Conservation (phyloP, 257 asterid species). For the Nicotiana undulata region DNA sequence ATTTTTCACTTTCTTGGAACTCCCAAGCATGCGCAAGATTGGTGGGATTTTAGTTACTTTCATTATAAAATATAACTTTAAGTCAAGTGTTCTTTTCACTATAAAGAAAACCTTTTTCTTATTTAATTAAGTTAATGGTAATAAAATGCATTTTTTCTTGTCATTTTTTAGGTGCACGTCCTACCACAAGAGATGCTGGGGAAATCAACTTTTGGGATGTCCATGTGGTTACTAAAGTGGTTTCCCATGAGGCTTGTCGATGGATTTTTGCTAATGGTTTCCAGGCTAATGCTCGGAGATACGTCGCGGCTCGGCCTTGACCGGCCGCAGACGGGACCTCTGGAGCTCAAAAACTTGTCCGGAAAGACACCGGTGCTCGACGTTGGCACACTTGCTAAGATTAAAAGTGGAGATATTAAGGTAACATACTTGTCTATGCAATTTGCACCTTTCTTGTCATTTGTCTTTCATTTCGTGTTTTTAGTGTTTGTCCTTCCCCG, state of each 20-base stretch:
- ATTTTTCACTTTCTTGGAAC: slow-evolving; percentile 50
- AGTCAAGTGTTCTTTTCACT: background rate
- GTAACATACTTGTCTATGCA: slow-evolving; percentile 19
- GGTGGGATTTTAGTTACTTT: background rate
- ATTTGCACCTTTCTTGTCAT: background rate
- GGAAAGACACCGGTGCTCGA: slow-evolving; percentile 69
- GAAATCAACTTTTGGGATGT: slow-evolving; percentile 30
- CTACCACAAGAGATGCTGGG: slow-evolving; percentile 31
- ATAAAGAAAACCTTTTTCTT: too few species aligned
- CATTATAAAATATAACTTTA: background rate
- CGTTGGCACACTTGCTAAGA: slow-evolving; percentile 67
- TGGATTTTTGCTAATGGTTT: slow-evolving; percentile 16
- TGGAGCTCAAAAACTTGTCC: slow-evolving; percentile 52
- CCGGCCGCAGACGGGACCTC: slow-evolving; percentile 42
- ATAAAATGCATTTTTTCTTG: background rate
- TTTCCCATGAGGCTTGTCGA: slow-evolving; percentile 26
- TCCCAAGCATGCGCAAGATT: slow-evolving; percentile 59
- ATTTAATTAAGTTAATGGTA: background rate
- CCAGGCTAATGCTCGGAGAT: slow-evolving; percentile 20
- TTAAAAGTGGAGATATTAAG: slow-evolving; percentile 67
- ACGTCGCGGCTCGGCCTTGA: slow-evolving; percentile 21
- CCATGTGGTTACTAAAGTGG: slow-evolving; percentile 36
- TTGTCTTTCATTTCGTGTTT: too few species aligned
- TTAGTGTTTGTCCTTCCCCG: too few species aligned
- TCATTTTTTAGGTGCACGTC: slow-evolving; percentile 25